Conservation (phyloP, 306 rosid species). For the Malus domestica region ASM211411v1 NC_041789.1:23417501-23418000, state of each 20-base stretch:
- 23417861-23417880: slow-evolving; percentile 91
- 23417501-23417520: slow-evolving; percentile 89
- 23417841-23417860: slow-evolving; percentile 83
- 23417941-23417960: slow-evolving; percentile 96
- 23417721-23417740: slow-evolving; percentile 98
- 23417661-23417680: slow-evolving; percentile 93
- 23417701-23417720: slow-evolving; percentile 94
- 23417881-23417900: slow-evolving; percentile 91
- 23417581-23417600: slow-evolving; percentile 63
- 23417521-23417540: slow-evolving; percentile 98
- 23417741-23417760: slow-evolving; percentile 85
- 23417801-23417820: slow-evolving; percentile 82
- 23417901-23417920: slow-evolving; percentile 96
- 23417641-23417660: slow-evolving; percentile 98
- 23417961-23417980: slow-evolving; percentile 91
- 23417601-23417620: slow-evolving; percentile 98
- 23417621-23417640: slow-evolving; percentile 89
- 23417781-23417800: slow-evolving; percentile 93
- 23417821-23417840: slow-evolving; percentile 90
- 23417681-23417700: slow-evolving; percentile 84
- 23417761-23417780: slow-evolving; percentile 91
- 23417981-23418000: slow-evolving; percentile 91
- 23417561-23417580: slow-evolving; percentile 87
- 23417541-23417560: slow-evolving; percentile 96
- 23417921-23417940: slow-evolving; percentile 90